Percentiles rank a stretch among this genome's conserved stretches.
These are phyloP conservation scores for Wickerhamomyces bovis DNA, from an alignment of 805 yeast genomes.

Conservation along the genomic window DNA sequence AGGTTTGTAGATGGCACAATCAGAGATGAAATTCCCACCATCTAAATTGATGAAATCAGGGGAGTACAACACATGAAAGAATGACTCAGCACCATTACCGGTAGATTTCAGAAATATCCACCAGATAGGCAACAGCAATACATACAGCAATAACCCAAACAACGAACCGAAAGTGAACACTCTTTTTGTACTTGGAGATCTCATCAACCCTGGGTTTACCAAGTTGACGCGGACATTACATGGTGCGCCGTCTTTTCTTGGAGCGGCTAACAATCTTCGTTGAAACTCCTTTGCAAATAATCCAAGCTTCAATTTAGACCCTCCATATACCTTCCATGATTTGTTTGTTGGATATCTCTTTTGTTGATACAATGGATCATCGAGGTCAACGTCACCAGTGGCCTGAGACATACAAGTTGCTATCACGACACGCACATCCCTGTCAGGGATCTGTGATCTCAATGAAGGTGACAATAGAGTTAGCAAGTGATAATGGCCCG, in stretches of 20 bases:
- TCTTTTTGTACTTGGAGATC: constrained; percentile 81
- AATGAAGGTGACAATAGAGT: constrained; percentile 78
- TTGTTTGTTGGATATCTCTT: constrained; percentile 49
- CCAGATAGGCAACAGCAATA: constrained; percentile 73
- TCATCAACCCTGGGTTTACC: constrained; percentile 89
- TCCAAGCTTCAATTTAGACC: constrained; percentile 71
- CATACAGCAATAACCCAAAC: constrained; percentile 53
- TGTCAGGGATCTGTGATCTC: constrained; percentile 86
- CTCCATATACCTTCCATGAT: constrained; percentile 78
- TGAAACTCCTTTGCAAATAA: constrained; percentile 79
- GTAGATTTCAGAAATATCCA: constrained; percentile 77
- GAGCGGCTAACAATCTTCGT: constrained; percentile 48
- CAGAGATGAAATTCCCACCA: constrained; percentile 70
- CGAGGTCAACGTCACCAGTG: constrained; percentile 56
- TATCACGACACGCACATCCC: constrained; percentile 83
- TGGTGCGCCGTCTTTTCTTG: constrained; percentile 67
- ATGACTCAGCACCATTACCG: constrained; percentile 72
- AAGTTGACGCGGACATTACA: constrained; percentile 63
- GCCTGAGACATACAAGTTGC: constrained; percentile 76
- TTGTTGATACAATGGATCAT: constrained; percentile 58
- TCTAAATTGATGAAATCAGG: constrained; percentile 59
- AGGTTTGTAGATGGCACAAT: constrained; percentile 52
- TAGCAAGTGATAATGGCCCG: constrained; percentile 74
- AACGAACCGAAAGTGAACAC: constrained; percentile 72
- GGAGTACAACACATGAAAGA: constrained; percentile 60